Evolutionary conservation across 352 stramenopile species (phyloP).

Genomic region (Globisporangium sylvaticum): DNA sequence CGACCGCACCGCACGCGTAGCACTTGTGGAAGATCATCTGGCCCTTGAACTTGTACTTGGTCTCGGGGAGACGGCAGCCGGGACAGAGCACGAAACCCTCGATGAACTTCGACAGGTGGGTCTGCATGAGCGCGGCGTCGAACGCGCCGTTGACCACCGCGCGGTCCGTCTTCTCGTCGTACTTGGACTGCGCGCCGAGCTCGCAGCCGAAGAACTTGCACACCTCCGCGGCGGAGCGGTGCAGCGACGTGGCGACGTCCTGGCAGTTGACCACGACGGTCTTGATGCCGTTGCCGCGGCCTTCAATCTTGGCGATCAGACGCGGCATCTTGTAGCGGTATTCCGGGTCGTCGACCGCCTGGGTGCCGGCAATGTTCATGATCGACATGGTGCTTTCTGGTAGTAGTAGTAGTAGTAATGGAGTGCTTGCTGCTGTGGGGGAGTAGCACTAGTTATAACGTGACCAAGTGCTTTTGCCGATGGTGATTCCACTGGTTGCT

Average conservation of each 20-base stretch:
- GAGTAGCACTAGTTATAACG: conserved; percentile 22
- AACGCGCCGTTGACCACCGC: conserved; percentile 97
- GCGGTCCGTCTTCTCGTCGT: conserved; percentile 93
- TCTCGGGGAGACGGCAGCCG: conserved; percentile 96
- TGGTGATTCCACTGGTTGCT: conserved; percentile 21
- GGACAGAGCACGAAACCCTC: conserved; percentile 98
- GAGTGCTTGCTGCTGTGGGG: neutral
- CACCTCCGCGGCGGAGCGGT: conserved; percentile 94
- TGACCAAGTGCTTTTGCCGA: conserved; percentile 29
- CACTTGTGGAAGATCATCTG: conserved; percentile 98
- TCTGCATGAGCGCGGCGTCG: conserved; percentile 91
- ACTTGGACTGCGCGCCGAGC: conserved; percentile 97
- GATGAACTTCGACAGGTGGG: conserved; percentile 97
- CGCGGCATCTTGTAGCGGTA: conserved; percentile 99
- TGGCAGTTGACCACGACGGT: conserved; percentile 98
- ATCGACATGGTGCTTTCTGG: conserved; percentile 55
- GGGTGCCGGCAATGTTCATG: conserved; percentile 90
- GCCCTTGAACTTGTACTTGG: conserved; percentile 99
- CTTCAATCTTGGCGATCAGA: conserved; percentile 96
- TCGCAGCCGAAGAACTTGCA: conserved; percentile 99
- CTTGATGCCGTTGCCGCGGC: conserved; percentile 99
- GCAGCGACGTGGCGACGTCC: conserved; percentile 91
- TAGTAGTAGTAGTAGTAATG: neutral
- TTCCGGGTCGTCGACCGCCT: conserved; percentile 89
- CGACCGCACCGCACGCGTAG: conserved; percentile 95